phyloP scores from a whole-genome alignment of 371 early-diverging fungal genomes.

The Actinomortierella ambigua region DNA sequence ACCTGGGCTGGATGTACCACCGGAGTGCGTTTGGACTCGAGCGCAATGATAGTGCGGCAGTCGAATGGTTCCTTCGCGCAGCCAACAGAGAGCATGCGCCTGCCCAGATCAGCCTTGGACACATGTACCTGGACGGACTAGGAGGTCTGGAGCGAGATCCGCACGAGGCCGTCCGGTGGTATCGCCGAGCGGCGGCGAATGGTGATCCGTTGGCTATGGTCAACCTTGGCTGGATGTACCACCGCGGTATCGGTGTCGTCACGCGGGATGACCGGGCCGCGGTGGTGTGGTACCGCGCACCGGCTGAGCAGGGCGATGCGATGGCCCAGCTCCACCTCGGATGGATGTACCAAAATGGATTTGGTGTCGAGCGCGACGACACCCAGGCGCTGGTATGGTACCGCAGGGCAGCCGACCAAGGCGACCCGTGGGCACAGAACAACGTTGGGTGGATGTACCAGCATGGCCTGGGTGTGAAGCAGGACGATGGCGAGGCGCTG shows the following conservation, averaged over 20 bases:
- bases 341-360: slow-evolving; percentile 78
- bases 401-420: slow-evolving; percentile 70
- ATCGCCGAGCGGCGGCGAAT: slow-evolving; percentile 63
- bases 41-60: slow-evolving; percentile 67
- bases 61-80: slow-evolving; percentile 77
- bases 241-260: slow-evolving; percentile 80
- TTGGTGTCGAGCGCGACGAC: slow-evolving; percentile 65
- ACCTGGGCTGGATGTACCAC: slow-evolving; percentile 79
- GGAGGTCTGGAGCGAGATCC: slow-evolving; percentile 76
- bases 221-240: slow-evolving; percentile 84
- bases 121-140: slow-evolving; percentile 83
- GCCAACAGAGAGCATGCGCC: slow-evolving; percentile 77
- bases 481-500: slow-evolving; percentile 68
- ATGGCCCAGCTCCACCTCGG: slow-evolving; percentile 83
- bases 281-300: slow-evolving; percentile 70
- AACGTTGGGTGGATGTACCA: slow-evolving; percentile 78
- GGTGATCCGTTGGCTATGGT: slow-evolving; percentile 79
- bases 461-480: slow-evolving; percentile 79
- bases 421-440: slow-evolving; percentile 73
- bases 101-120: slow-evolving; percentile 68
- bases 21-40: slow-evolving; percentile 76
- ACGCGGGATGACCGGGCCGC: slow-evolving; percentile 68
- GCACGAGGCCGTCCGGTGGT: slow-evolving; percentile 72
- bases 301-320: slow-evolving; percentile 78
- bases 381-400: slow-evolving; percentile 81